Conservation (phyloP, 768 basidiomycete species). For the Neoboletus brunneissimus region DNA sequence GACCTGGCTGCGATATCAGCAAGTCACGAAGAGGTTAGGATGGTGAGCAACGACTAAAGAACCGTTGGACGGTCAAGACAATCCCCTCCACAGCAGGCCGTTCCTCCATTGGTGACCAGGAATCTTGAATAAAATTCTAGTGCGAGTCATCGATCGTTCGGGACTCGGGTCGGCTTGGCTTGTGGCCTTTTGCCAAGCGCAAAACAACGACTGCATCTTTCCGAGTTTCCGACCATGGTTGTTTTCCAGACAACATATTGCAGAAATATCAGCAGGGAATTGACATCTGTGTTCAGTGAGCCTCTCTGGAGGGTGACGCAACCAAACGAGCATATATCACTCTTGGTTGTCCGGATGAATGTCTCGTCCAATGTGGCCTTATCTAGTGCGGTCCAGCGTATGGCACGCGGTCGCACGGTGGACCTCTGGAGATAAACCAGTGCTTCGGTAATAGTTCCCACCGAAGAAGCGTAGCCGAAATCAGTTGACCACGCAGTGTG, state of each 20-base stretch:
- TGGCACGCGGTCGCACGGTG: conserved; percentile 35
- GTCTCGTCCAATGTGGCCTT: conserved; percentile 25
- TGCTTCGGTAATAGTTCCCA: conserved; percentile 1
- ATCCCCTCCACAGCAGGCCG: no score
- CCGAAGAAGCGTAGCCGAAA: no score
- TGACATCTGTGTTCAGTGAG: conserved; percentile 34
- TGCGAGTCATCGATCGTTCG: no score
- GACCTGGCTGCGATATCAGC: no score
- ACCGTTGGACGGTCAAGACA: no score
- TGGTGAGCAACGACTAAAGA: no score
- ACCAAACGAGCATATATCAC: conserved; percentile 3
- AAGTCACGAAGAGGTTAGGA: no score
- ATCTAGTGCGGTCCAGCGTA: conserved; percentile 30
- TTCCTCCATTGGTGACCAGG: no score
- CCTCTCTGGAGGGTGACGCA: conserved; percentile 27
- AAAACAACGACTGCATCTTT: neutral
- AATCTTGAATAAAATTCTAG: no score
- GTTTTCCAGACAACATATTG: neutral
- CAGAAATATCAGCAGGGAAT: neutral
- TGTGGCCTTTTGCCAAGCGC: conserved; percentile 4
- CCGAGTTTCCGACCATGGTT: no score
- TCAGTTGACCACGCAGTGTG: no score
- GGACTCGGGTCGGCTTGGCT: no score
- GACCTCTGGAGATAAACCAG: conserved; percentile 4
- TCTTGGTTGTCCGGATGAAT: neutral